A percentile compares a stretch with the other conserved stretches of the same genome.
Evolutionary conservation across 768 basidiomycete genomes (phyloP).

Genomic region (Hericium alpestre): DNA sequence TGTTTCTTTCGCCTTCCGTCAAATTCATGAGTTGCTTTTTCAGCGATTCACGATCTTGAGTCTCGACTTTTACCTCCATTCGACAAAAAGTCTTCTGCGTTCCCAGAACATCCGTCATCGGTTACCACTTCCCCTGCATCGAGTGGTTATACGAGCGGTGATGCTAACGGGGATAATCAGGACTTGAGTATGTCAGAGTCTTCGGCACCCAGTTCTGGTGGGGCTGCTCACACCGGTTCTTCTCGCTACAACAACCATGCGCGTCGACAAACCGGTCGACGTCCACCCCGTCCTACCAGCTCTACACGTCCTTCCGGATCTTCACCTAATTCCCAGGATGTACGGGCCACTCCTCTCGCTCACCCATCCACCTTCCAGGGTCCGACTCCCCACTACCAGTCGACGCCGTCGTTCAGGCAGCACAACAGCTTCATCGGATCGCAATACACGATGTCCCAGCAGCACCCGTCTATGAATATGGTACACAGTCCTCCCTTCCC

Average conservation of each 20-base stretch:
- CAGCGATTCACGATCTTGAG: neutral
- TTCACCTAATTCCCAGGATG: neutral
- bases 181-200: slow-evolving; percentile 1
- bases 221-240: neutral
- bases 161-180: neutral
- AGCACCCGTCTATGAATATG: neutral
- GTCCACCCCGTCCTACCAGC: slow-evolving; percentile 5
- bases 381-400: slow-evolving; percentile 14
- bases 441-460: slow-evolving; percentile 1
- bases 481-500: slow-evolving; percentile 3
- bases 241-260: slow-evolving; percentile 1
- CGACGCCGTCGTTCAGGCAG: slow-evolving; percentile 11
- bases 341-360: neutral
- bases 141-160: slow-evolving; percentile 1
- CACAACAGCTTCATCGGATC: neutral
- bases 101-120: slow-evolving; percentile 10
- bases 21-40: neutral
- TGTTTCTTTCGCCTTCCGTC: neutral
- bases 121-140: neutral
- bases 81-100: neutral
- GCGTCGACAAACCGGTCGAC: neutral
- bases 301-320: neutral
- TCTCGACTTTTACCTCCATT: neutral
- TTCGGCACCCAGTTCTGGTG: neutral
- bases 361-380: slow-evolving; percentile 4